A percentile compares a stretch with the other conserved stretches of the same genome.
Evolutionary conservation across 2,329 filamentous ascomycete genomes (phyloP).

Genomic region (Pseudocercospora ulei): DNA sequence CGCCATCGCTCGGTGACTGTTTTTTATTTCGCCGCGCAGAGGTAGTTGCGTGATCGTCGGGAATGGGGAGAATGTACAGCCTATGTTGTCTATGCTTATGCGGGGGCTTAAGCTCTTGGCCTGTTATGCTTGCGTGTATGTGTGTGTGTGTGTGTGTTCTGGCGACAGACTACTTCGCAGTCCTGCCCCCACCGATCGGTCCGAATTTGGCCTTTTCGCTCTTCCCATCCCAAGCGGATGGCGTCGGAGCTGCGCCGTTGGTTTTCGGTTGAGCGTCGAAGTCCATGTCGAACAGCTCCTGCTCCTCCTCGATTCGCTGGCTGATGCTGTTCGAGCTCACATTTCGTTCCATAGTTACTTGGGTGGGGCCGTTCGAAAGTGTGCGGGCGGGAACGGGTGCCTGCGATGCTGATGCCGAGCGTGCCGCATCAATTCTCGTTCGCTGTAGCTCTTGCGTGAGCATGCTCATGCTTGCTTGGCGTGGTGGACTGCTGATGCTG

Average conservation of each 20-base stretch:
- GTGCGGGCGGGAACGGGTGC: constrained; percentile 16
- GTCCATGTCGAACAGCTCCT: constrained; percentile 25
- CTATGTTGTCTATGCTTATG: background rate
- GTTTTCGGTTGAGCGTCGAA: constrained; percentile 16
- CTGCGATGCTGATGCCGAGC: constrained; percentile 19
- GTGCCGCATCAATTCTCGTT: constrained; percentile 33
- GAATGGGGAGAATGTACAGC: constrained; percentile 1
- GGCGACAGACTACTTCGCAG: constrained; percentile 14
- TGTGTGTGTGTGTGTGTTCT: background rate
- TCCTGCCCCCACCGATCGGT: constrained; percentile 20
- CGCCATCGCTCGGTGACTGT: constrained; percentile 6
- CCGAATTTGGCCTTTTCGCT: constrained; percentile 15
- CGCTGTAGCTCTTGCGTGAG: constrained; percentile 47
- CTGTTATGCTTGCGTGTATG: background rate
- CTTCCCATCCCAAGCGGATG: constrained; percentile 8
- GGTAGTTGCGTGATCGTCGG: background rate
- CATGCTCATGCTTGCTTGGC: constrained; percentile 52
- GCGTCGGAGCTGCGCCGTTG: constrained; percentile 1
- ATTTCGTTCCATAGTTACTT: constrained; percentile 22
- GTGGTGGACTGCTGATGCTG: constrained; percentile 46
- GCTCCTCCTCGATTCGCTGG: constrained; percentile 24
- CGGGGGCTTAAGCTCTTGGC: no score
- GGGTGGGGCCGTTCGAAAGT: constrained; percentile 22
- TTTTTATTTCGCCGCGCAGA: constrained; percentile 1
- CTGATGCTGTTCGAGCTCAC: constrained; percentile 23